phyloP scores from a whole-genome alignment of 2,329 filamentous ascomycete genomes.

The Neurospora crassa region DNA sequence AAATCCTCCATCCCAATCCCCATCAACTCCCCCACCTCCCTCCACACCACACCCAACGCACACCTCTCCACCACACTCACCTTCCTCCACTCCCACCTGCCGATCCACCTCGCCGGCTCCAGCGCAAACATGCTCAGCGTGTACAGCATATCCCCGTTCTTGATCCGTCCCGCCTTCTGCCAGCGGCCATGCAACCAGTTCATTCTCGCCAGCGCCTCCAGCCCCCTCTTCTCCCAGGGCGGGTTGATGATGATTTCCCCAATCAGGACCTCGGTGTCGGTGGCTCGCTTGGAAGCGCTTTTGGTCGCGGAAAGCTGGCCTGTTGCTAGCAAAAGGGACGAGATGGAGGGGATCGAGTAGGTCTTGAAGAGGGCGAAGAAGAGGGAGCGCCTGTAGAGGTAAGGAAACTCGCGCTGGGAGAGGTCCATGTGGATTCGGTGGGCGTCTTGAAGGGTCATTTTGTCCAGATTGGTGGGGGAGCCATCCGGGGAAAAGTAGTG shows the following conservation, averaged over 20 bases:
- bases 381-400: not conserved
- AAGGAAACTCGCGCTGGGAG: conserved; percentile 5
- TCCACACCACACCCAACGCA: conserved; percentile 49
- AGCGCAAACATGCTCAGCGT: conserved; percentile 50
- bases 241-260: conserved; percentile 35
- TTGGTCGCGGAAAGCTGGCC: conserved; percentile 33
- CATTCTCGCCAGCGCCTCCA: conserved; percentile 49
- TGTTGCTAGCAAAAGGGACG: conserved; percentile 36
- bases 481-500: not conserved
- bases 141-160: conserved; percentile 49
- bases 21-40: conserved; percentile 45
- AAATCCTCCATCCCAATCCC: conserved; percentile 38
- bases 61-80: conserved; percentile 45
- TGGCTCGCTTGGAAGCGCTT: conserved; percentile 42
- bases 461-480: not conserved
- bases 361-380: conserved; percentile 9
- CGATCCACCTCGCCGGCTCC: conserved; percentile 44
- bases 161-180: conserved; percentile 46
- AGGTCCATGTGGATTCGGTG: conserved; percentile 1
- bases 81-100: conserved; percentile 46
- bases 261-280: conserved; percentile 40
- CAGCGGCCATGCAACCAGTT: conserved; percentile 54
- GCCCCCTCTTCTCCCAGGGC: conserved; percentile 32
- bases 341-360: conserved; percentile 44
- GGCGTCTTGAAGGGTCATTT: conserved; percentile 5